Percentiles rank a stretch among this genome's conserved stretches.
Conservation (phyloP, 768 basidiomycete species). For the Galerina sulciceps region DNA sequence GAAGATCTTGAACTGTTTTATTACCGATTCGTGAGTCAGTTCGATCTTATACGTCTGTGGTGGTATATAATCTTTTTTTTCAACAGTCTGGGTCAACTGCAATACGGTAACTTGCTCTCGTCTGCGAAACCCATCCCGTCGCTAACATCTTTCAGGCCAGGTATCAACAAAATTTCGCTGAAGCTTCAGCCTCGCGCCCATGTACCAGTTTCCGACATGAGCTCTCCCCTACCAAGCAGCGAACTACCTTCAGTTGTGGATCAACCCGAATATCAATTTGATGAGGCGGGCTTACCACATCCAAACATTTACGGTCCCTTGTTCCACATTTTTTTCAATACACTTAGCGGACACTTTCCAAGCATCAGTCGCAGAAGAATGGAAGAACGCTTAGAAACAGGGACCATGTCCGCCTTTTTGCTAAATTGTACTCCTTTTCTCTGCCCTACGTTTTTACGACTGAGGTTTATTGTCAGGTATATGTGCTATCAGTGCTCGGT, state of each 20-base stretch:
- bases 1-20: conserved; percentile 4
- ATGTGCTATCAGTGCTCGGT: conserved; percentile 3
- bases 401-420: conserved; percentile 1
- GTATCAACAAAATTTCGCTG: conserved; percentile 6
- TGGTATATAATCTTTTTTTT: not conserved
- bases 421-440: not conserved
- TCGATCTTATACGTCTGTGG: not conserved
- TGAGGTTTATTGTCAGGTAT: not conserved
- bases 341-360: not conserved
- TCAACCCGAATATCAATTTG: not conserved
- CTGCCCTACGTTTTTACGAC: not conserved
- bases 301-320: not conserved
- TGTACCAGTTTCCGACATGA: not conserved
- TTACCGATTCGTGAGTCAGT: not conserved
- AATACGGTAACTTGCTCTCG: not conserved
- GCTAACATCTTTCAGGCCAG: not conserved
- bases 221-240: not conserved
- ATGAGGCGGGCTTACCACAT: not conserved
- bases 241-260: not conserved
- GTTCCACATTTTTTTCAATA: not conserved
- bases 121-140: not conserved
- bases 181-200: not conserved
- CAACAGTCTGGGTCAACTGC: conserved; percentile 1
- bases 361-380: not conserved
- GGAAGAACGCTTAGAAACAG: conserved; percentile 2